Percentiles rank a stretch among this genome's conserved stretches.
Evolutionary conservation across 1,139 yeast genomes (phyloP).

Genomic region (Candida pseudoviswanathii): DNA sequence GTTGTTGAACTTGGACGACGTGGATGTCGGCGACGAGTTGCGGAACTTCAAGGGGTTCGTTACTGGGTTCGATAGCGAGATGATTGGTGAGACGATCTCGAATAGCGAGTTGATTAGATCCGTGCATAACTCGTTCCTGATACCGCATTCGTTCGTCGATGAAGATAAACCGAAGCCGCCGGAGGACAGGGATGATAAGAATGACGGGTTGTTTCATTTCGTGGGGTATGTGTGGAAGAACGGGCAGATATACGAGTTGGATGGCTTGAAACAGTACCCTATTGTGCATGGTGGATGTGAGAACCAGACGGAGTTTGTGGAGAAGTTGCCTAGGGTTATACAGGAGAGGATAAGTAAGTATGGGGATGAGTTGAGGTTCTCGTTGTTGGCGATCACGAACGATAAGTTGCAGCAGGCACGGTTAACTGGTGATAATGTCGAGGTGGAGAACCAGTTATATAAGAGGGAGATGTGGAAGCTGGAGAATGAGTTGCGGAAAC

Average conservation of each 20-base stretch:
- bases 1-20: constrained; percentile 38
- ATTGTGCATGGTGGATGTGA: constrained; percentile 52
- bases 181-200: constrained; percentile 36
- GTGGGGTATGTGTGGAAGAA: constrained; percentile 54
- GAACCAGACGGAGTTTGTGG: constrained; percentile 43
- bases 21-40: constrained; percentile 51
- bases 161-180: constrained; percentile 34
- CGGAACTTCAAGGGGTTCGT: constrained; percentile 54
- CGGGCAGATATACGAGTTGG: constrained; percentile 62
- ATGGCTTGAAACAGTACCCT: constrained; percentile 64
- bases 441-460: constrained; percentile 28
- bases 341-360: constrained; percentile 49
- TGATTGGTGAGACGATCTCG: constrained; percentile 65
- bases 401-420: constrained; percentile 47
- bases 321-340: constrained; percentile 46
- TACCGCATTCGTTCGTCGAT: constrained; percentile 53
- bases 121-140: constrained; percentile 61
- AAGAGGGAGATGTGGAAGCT: constrained; percentile 42
- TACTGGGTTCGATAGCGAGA: constrained; percentile 55
- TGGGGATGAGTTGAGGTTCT: constrained; percentile 57
- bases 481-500: constrained; percentile 52
- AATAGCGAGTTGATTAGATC: constrained; percentile 60
- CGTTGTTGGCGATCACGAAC: constrained; percentile 57
- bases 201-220: constrained; percentile 65
- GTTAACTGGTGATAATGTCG: constrained; percentile 38